Evolutionary conservation across 1,139 yeast genomes (phyloP).

Genomic region (Sugiyamaella paludigena): DNA sequence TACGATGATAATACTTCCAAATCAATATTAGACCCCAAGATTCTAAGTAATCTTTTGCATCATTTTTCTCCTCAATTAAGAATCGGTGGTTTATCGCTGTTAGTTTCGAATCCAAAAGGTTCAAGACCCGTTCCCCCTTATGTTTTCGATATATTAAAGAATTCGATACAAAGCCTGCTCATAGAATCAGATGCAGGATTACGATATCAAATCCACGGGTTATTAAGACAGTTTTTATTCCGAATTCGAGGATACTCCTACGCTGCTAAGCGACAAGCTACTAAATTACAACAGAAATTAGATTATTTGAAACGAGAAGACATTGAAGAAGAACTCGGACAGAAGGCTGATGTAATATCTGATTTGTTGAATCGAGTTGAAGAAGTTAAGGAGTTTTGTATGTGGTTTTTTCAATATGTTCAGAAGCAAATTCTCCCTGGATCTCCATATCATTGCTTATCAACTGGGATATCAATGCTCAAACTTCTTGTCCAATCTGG

Average conservation of each 20-base stretch:
- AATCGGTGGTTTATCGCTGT: conserved; percentile 56
- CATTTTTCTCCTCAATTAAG: conserved; percentile 50
- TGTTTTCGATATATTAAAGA: conserved; percentile 45
- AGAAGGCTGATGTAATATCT: not conserved
- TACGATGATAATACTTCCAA: conserved; percentile 42
- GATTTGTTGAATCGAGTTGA: conserved; percentile 21
- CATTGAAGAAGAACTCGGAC: not conserved
- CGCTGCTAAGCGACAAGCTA: conserved; percentile 31
- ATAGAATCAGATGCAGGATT: conserved; percentile 65
- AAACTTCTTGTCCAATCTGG: conserved; percentile 53
- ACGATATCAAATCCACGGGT: conserved; percentile 61
- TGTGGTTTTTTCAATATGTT: conserved; percentile 45
- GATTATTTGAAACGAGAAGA: conserved; percentile 1
- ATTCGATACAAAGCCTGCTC: conserved; percentile 49
- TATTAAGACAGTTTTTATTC: conserved; percentile 57
- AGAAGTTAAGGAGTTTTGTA: conserved; percentile 41
- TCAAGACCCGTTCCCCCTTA: conserved; percentile 52
- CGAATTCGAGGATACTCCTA: conserved; percentile 68
- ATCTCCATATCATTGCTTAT: conserved; percentile 61
- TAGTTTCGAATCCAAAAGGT: conserved; percentile 60
- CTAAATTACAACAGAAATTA: not conserved
- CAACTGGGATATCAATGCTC: conserved; percentile 52
- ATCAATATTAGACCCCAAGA: conserved; percentile 35
- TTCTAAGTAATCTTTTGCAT: conserved; percentile 44
- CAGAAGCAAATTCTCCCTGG: conserved; percentile 56